phyloP scores from a whole-genome alignment of 129 eudicot species.

The Flaveria bidentis region DNA sequence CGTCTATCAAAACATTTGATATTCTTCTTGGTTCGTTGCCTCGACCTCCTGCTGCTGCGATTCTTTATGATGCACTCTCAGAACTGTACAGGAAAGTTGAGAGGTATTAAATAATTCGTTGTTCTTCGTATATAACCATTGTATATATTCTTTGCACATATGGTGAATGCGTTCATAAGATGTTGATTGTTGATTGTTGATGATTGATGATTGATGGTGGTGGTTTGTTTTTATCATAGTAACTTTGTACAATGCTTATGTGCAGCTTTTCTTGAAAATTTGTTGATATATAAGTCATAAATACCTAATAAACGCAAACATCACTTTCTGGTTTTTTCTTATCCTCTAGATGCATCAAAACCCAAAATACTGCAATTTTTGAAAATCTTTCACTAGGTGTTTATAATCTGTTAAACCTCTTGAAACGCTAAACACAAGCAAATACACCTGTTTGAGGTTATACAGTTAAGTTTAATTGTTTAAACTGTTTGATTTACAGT shows the following conservation, averaged over 20 bases:
- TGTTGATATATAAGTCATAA: not conserved
- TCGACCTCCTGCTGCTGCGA: slow-evolving; percentile 68
- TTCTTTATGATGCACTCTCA: slow-evolving; percentile 64
- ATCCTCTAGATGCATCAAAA: too few relatives aligned
- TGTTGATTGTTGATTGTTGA: not conserved
- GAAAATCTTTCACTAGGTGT: not conserved
- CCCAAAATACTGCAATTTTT: not conserved
- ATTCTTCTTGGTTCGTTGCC: slow-evolving; percentile 68
- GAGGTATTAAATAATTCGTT: slow-evolving; percentile 20
- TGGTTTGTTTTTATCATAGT: not conserved
- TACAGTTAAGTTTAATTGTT: not conserved
- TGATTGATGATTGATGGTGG: not conserved
- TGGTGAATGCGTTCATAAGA: slow-evolving; percentile 4
- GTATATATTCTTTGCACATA: slow-evolving; percentile 15
- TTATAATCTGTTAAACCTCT: too few relatives aligned
- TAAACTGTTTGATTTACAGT: too few relatives aligned
- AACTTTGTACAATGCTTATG: not conserved
- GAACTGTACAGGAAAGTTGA: slow-evolving; percentile 52
- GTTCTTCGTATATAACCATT: not conserved
- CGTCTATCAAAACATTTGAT: slow-evolving; percentile 56
- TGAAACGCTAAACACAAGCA: too few relatives aligned
- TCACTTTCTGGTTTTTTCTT: not conserved
- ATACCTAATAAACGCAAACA: not conserved
- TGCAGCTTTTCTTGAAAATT: not conserved
- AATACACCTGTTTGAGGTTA: not conserved